Percentiles rank a stretch among this genome's conserved stretches.
These are phyloP conservation scores for Pogostemon cablin DNA, from an alignment of 257 asterid species.

Conservation along the genomic window DNA sequence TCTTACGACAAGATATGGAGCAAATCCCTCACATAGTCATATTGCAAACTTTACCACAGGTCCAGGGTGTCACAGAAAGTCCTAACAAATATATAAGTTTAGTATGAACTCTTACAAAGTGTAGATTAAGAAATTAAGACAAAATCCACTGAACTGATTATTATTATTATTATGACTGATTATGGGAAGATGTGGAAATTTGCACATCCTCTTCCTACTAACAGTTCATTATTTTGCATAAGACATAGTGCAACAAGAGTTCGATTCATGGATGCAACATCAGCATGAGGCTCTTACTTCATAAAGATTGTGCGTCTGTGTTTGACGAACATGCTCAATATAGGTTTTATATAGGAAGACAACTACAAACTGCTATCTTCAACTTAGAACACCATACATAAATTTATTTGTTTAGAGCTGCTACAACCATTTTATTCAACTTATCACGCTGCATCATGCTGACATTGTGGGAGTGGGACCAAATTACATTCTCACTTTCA, in stretches of 20 bases:
- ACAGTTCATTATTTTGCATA: constrained; percentile 10
- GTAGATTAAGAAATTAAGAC: constrained; percentile 13
- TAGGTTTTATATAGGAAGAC: not conserved
- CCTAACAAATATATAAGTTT: not conserved
- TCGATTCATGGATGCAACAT: not conserved
- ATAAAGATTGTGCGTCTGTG: constrained; percentile 2
- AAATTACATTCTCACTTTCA: not conserved
- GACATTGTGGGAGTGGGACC: not conserved
- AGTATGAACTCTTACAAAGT: not conserved
- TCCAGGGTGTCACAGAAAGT: not conserved
- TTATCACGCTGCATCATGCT: not conserved
- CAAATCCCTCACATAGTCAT: constrained; percentile 3
- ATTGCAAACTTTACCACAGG: not conserved
- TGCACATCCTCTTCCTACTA: not conserved
- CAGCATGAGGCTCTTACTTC: constrained; percentile 5
- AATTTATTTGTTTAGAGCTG: constrained; percentile 4
- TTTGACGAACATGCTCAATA: constrained; percentile 13
- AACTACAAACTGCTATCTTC: not conserved
- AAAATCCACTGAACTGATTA: not conserved
- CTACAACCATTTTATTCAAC: not conserved
- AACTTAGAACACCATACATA: not conserved
- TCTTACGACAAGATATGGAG: constrained; percentile 11
- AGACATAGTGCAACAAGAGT: constrained; percentile 9
- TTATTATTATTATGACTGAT: not conserved
- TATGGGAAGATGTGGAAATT: not conserved